Evolutionary conservation across 2,329 filamentous ascomycete genomes (phyloP).

Genomic region (Penicillium digitatum): DNA sequence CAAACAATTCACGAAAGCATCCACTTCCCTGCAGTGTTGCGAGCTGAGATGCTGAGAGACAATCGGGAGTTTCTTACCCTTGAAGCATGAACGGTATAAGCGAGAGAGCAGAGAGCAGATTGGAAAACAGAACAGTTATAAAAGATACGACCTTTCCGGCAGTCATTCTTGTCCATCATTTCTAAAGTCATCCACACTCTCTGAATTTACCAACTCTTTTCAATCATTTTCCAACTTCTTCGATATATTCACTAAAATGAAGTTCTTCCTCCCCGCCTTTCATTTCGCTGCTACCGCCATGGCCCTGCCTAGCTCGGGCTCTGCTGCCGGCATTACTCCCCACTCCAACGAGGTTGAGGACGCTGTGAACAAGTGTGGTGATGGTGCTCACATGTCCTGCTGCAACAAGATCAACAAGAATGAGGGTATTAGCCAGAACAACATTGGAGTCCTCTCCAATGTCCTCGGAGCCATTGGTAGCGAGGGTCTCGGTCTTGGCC

Average conservation of each 20-base stretch:
- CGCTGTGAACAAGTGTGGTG: constrained; percentile 24
- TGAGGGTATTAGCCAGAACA: constrained; percentile 18
- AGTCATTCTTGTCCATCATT: constrained; percentile 3
- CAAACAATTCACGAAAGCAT: constrained; percentile 6
- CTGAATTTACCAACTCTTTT: not conserved
- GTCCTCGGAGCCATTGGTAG: constrained; percentile 27
- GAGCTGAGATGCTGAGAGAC: not conserved
- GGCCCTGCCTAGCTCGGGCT: constrained; percentile 15
- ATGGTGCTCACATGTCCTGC: constrained; percentile 25
- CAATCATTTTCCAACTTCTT: not conserved
- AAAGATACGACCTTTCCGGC: constrained; percentile 12
- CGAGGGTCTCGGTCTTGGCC: constrained; percentile 29
- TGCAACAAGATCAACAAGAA: constrained; percentile 31
- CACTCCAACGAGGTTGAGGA: constrained; percentile 11
- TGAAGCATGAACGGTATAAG: not conserved
- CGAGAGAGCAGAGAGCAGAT: not conserved
- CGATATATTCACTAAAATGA: constrained; percentile 21
- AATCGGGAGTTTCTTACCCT: not conserved
- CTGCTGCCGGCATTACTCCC: constrained; percentile 2
- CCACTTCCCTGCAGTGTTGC: constrained; percentile 1
- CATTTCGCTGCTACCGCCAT: constrained; percentile 24
- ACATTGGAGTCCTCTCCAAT: constrained; percentile 22
- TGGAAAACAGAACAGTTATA: constrained; percentile 14
- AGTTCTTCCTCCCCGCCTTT: constrained; percentile 26
- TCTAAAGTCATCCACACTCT: not conserved